Evolutionary conservation across 2,329 filamentous ascomycete species (phyloP), one percentile per base, ranked within the genome.

Genomic region (Metarhizium rileyi): DNA sequence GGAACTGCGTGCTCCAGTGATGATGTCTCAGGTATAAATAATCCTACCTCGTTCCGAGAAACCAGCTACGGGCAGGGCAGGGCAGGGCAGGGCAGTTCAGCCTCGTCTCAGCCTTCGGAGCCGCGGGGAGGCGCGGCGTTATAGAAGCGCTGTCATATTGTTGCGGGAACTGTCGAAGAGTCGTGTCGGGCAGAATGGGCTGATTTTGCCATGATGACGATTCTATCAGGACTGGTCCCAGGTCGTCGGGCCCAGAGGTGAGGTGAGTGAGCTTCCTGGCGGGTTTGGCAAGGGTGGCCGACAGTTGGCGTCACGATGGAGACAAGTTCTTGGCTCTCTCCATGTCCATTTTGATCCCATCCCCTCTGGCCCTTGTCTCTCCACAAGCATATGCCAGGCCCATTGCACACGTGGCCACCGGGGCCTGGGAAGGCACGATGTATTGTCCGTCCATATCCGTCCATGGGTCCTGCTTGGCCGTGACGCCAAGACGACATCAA

Each of bases 361-460:
- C n/a, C n/a, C n/a, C n/a, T n/a, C n/a, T n/a, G n/a, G n/a, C n/a
- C n/a, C n/a, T n/a, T n/a, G n/a, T n/a, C 38, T 38, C 35, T 22
- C 35, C 20, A 42, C 38, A 25, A n/a, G 38, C 38, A 23, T 14
- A 5, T 42, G 38, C 14, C 25, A 42, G 38, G 16, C 25, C 46
- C 35, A 26, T 41, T 30, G 42, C 53, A 42, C 55, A 56, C 55
- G 55, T 56, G 55, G 55, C 52, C 44, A 49, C 47, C 53, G 50
- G 55, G 50, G 43, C 40, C 53, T 40, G 6, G n/a, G 8, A 40
- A 50, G 50, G 27, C 44, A 12, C 43, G 48, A 47, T 52, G 52
- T 52, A 53, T 36, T 52, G 41, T 30, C 53, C 53, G 53, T 50
- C 51, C 53, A 50, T 49, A 50, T 44, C 25, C 20, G n/a, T 40